Evolutionary conservation across 805 yeast species (phyloP).

Genomic region (Ogataea glucozyma): DNA sequence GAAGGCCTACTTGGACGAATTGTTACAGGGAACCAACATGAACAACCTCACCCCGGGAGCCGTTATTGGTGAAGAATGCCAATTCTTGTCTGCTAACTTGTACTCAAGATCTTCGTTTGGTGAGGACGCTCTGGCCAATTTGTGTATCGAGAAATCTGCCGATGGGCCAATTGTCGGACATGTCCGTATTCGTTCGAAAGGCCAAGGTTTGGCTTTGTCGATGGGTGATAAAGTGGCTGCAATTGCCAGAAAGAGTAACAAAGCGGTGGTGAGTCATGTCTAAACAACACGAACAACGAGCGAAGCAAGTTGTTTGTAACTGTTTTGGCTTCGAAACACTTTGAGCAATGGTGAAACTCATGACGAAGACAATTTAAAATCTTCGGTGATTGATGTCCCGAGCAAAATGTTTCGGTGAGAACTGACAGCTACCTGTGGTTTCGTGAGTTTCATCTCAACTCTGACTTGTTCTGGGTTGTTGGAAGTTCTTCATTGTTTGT

Average conservation of each 20-base stretch:
- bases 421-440: no score
- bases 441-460: no score
- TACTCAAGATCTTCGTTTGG: conserved; percentile 93
- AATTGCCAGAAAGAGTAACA: conserved; percentile 61
- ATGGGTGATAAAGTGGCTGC: conserved; percentile 93
- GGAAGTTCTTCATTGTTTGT: no score
- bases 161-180: conserved; percentile 85
- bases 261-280: conserved; percentile 32
- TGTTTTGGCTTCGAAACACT: no score
- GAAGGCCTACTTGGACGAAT: conserved; percentile 73
- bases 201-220: conserved; percentile 94
- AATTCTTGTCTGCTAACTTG: conserved; percentile 89
- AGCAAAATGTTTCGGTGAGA: no score
- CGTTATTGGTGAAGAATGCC: conserved; percentile 83
- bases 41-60: conserved; percentile 90
- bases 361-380: no score
- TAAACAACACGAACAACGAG: conserved; percentile 13
- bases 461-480: no score
- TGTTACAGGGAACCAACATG: conserved; percentile 89
- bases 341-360: no score
- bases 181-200: conserved; percentile 94
- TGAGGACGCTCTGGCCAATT: conserved; percentile 94
- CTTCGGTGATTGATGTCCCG: no score
- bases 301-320: no score
- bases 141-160: conserved; percentile 82